A percentile compares a stretch with the other conserved stretches of the same genome.
Evolutionary conservation across 2,329 filamentous ascomycete genomes (phyloP).

Genomic region (Colletotrichum sp.): DNA sequence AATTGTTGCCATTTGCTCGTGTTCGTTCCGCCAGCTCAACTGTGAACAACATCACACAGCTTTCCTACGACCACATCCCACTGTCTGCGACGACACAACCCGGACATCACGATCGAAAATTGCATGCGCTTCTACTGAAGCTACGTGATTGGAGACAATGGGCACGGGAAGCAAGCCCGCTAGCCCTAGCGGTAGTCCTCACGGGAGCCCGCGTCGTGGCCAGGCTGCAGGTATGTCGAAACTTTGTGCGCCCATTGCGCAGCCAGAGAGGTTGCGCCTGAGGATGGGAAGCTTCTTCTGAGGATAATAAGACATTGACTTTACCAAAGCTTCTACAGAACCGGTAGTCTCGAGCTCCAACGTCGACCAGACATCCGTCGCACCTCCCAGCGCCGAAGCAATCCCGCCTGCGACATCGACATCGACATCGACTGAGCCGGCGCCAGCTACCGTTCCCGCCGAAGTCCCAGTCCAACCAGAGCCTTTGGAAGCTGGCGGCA

Average conservation of each 20-base stretch:
- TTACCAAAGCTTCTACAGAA: background rate
- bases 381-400: background rate
- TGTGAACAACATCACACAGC: background rate
- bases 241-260: background rate
- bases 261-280: background rate
- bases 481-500: constrained; percentile 2
- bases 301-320: background rate
- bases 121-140: background rate
- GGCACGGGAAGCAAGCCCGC: background rate
- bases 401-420: background rate
- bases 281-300: background rate
- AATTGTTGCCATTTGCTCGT: background rate
- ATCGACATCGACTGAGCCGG: background rate
- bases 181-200: background rate
- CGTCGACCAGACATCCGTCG: background rate
- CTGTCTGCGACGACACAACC: background rate
- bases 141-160: background rate
- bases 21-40: background rate
- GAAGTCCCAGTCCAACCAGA: background rate
- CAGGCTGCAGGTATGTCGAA: background rate
- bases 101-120: background rate
- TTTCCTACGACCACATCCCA: background rate
- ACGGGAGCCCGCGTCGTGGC: background rate
- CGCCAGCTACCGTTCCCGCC: background rate
- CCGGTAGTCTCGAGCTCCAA: background rate